phyloP scores from a whole-genome alignment of 805 yeast species.

The Saccharomycopsis javanensis region DNA sequence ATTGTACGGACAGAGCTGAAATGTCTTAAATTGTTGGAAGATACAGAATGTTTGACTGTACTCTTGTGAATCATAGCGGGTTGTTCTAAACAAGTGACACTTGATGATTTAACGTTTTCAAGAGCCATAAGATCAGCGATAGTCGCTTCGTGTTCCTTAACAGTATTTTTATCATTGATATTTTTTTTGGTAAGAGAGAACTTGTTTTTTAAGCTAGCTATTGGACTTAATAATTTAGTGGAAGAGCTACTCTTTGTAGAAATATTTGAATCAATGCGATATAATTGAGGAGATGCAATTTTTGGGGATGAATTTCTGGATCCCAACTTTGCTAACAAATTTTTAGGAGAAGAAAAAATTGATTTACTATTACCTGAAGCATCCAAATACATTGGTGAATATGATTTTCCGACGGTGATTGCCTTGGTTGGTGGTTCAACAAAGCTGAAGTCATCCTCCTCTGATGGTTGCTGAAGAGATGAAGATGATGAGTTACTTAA shows the following conservation, averaged over 20 bases:
- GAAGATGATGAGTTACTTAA: conserved; percentile 15
- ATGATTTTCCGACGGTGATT: neutral
- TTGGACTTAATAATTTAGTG: conserved; percentile 15
- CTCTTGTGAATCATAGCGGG: conserved; percentile 14
- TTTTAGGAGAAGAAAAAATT: conserved; percentile 15
- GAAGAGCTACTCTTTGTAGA: conserved; percentile 8
- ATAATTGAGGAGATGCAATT: conserved; percentile 14
- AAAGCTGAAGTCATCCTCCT: conserved; percentile 19
- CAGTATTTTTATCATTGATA: neutral
- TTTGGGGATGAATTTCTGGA: conserved; percentile 10
- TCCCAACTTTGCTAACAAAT: conserved; percentile 14
- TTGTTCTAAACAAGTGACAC: conserved; percentile 12
- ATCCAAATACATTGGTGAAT: conserved; percentile 14
- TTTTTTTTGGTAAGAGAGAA: neutral
- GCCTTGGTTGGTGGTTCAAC: conserved; percentile 19
- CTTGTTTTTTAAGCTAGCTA: conserved; percentile 10
- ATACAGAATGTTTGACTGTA: conserved; percentile 11
- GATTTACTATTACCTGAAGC: conserved; percentile 9
- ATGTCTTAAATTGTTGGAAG: conserved; percentile 15
- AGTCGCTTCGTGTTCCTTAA: neutral
- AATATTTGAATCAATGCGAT: conserved; percentile 14
- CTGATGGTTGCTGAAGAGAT: conserved; percentile 8
- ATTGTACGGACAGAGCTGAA: conserved; percentile 9
- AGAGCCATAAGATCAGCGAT: neutral
- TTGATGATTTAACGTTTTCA: neutral